Evolutionary conservation across 1,284 basidiomycete species (phyloP), one percentile per base, ranked within the genome.

Genomic region (Tranzscheliella williamsii): DNA sequence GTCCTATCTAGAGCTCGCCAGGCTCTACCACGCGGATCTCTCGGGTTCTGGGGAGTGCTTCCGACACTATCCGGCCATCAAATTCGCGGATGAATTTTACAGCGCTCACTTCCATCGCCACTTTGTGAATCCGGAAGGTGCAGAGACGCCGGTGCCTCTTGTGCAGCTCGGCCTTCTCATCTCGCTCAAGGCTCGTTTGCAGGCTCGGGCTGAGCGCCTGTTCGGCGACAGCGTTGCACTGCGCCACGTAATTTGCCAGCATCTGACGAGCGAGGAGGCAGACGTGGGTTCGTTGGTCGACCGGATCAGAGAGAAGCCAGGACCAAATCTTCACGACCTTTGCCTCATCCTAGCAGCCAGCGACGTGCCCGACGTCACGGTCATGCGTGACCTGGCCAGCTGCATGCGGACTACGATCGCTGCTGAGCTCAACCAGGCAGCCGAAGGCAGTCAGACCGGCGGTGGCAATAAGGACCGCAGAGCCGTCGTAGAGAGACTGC

Each of bases 31-130:
- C 7, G 6, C 12, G n/a, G 22, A 17, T 18, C 24, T 15, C 6
- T 5, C 6, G 11, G 38, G 38, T 17, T 17, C 37, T 7, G 4
- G 11, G 30, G 24, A n/a, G 3, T 45, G 45, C 47, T 20, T 44
- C 12, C 26, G 24, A 24, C 26, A 38, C 22, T 43, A 44, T 23
- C 42, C 49, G 21, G 61, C 54, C 17, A 27, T 64, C 9, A 26
- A 41, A 12, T 48, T 58, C 17, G 54, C 41, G 17, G 51, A 64
- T 15, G 50, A 54, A 11, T 58, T 54, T 21, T 58, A 58, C 22
- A 36, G 24, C 5, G 29, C 29, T 9, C 42, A 47, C 22, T 38
- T 38, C 18, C n/a, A 4, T 2, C 46, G 46, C 5, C 22, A 53
- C 21, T 53, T 53, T 23, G 38, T 23, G 11, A 37, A 21, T 13